Evolutionary conservation across 176 grass and related monocot species (phyloP).

Genomic region (Poa annua): DNA sequence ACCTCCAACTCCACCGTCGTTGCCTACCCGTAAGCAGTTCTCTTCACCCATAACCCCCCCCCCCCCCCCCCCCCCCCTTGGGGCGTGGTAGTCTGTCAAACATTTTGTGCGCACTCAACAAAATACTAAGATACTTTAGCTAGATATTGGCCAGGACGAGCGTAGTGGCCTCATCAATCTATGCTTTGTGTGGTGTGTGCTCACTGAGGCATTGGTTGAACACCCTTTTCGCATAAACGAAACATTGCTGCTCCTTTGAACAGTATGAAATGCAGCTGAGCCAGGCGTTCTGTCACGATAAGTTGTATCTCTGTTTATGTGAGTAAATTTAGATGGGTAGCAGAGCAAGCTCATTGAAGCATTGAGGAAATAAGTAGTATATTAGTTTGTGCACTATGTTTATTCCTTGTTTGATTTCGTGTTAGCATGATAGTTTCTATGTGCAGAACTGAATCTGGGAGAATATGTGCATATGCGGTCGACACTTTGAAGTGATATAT

Average conservation of each 20-base stretch:
- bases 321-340: too few species aligned
- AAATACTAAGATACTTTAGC: conserved; percentile 8
- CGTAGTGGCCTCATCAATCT: background rate
- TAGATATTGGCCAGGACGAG: background rate
- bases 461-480: background rate
- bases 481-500: background rate
- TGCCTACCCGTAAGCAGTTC: conserved; percentile 65
- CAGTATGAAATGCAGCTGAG: background rate
- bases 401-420: background rate
- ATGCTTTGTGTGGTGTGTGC: background rate
- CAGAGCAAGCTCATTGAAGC: background rate
- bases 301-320: too few species aligned
- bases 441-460: conserved; percentile 2
- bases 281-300: background rate
- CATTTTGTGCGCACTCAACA: background rate
- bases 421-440: background rate
- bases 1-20: conserved; percentile 55
- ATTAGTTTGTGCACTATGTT: background rate
- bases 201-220: background rate
- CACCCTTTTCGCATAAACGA: background rate
- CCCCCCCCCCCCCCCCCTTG: background rate
- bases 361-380: background rate
- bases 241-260: conserved; percentile 8
- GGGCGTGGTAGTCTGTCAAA: background rate
- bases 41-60: background rate